Conservation (phyloP, 2,329 filamentous ascomycete genomes). For the Colletotrichum costaricense region DNA sequence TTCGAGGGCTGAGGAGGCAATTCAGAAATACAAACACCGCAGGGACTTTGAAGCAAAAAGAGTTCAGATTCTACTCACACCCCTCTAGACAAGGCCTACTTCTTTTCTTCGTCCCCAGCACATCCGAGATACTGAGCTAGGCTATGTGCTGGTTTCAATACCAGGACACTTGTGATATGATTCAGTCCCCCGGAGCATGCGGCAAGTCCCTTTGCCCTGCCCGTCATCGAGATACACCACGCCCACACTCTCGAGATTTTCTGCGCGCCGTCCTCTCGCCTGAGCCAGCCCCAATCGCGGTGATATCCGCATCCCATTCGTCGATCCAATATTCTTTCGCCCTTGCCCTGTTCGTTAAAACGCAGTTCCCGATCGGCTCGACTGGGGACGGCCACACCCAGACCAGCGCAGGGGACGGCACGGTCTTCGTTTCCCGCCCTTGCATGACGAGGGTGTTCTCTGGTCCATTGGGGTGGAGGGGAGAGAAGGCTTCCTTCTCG, state of each 20-base stretch:
- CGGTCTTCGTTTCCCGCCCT: constrained; percentile 15
- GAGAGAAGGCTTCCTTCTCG: background rate
- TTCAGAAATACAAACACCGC: too few relatives aligned
- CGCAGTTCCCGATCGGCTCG: background rate
- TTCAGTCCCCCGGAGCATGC: background rate
- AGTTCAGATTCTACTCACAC: background rate
- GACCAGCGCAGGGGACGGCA: constrained; percentile 6
- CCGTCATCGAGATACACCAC: background rate
- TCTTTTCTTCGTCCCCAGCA: background rate
- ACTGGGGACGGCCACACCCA: background rate
- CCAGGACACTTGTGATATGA: background rate
- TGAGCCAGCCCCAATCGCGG: background rate
- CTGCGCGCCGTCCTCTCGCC: constrained; percentile 1
- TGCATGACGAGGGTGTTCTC: constrained; percentile 20
- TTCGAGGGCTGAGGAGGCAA: background rate
- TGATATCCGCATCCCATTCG: constrained; percentile 1
- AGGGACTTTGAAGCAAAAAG: background rate
- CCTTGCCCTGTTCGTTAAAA: background rate
- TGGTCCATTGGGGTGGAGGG: background rate
- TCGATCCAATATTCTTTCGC: background rate
- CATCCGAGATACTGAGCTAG: background rate
- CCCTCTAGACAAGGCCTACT: background rate
- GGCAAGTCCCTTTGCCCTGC: background rate
- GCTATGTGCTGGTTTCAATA: background rate
- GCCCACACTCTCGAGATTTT: background rate